A percentile compares a stretch with the other conserved stretches of the same genome.
Evolutionary conservation across 1,139 yeast species (phyloP).

Genomic region (Geotrichum restrictum): DNA sequence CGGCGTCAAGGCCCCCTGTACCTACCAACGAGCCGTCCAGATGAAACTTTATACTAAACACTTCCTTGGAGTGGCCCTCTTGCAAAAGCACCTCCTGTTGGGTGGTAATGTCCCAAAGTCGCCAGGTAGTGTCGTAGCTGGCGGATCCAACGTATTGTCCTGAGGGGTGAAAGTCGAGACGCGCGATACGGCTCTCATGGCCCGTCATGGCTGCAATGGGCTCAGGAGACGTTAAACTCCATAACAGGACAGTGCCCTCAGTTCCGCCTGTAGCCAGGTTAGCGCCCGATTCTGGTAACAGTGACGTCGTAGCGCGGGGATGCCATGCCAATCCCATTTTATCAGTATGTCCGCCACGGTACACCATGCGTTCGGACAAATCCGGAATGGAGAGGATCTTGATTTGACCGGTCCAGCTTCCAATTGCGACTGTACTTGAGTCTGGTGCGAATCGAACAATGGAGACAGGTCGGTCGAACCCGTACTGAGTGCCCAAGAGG

Average conservation of each 20-base stretch:
- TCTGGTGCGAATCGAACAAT: constrained; percentile 48
- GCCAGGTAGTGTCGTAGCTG: constrained; percentile 86
- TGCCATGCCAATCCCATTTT: constrained; percentile 70
- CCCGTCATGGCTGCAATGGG: constrained; percentile 34
- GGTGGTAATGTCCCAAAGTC: constrained; percentile 69
- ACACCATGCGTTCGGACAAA: constrained; percentile 38
- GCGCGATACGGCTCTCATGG: constrained; percentile 58
- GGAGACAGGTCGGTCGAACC: constrained; percentile 66
- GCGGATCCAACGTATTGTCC: constrained; percentile 59
- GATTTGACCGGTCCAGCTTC: constrained; percentile 82
- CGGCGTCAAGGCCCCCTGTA: constrained; percentile 77
- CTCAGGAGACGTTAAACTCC: constrained; percentile 36
- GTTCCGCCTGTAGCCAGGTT: constrained; percentile 57
- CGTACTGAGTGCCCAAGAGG: constrained; percentile 65
- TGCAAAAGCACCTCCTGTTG: constrained; percentile 52
- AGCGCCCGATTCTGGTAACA: constrained; percentile 22
- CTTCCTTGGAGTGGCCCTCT: constrained; percentile 82
- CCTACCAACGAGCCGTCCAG: constrained; percentile 74
- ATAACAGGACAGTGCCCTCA: constrained; percentile 54
- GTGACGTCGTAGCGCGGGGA: constrained; percentile 33
- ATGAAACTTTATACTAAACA: constrained; percentile 62
- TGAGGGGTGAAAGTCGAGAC: constrained; percentile 64
- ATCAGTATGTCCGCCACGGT: constrained; percentile 50
- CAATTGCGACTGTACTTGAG: constrained; percentile 50
- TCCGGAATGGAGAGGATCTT: constrained; percentile 46